Evolutionary conservation across 192 early-diverging fungal genomes (phyloP).

Genomic region (Pecoramyces ruminantium): DNA sequence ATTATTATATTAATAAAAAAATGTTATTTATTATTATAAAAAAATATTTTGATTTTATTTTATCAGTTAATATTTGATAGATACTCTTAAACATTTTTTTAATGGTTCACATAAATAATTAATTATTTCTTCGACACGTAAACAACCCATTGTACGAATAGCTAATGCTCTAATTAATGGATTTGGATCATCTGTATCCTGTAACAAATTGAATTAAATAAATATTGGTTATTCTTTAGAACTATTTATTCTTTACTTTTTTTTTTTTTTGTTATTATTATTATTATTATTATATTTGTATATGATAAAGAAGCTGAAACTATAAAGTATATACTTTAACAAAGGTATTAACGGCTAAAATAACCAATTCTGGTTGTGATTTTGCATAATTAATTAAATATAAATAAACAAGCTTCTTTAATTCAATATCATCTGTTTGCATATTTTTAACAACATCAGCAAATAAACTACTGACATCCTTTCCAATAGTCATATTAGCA

Average conservation of each 20-base stretch:
- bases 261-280: background rate
- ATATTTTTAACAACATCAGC: slow-evolving; percentile 87
- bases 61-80: too few relatives aligned
- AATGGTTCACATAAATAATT: slow-evolving; percentile 73
- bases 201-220: background rate
- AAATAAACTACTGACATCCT: slow-evolving; percentile 89
- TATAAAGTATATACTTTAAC: slow-evolving; percentile 46
- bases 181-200: slow-evolving; percentile 85
- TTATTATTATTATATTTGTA: background rate
- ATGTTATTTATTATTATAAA: too few relatives aligned
- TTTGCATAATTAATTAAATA: slow-evolving; percentile 94
- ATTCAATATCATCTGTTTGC: slow-evolving; percentile 32
- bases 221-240: background rate
- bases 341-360: slow-evolving; percentile 76
- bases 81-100: slow-evolving; percentile 6
- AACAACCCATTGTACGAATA: slow-evolving; percentile 93
- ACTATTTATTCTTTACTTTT: background rate
- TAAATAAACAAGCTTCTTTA: slow-evolving; percentile 69
- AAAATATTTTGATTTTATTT: too few relatives aligned
- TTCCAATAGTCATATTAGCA: slow-evolving; percentile 99
- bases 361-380: slow-evolving; percentile 80
- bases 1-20: slow-evolving; percentile 26
- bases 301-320: too few relatives aligned
- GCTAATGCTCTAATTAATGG: slow-evolving; percentile 87
- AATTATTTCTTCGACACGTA: slow-evolving; percentile 80